phyloP scores from a whole-genome alignment of 1,284 basidiomycete species.

The Puccinia hordei region DNA sequence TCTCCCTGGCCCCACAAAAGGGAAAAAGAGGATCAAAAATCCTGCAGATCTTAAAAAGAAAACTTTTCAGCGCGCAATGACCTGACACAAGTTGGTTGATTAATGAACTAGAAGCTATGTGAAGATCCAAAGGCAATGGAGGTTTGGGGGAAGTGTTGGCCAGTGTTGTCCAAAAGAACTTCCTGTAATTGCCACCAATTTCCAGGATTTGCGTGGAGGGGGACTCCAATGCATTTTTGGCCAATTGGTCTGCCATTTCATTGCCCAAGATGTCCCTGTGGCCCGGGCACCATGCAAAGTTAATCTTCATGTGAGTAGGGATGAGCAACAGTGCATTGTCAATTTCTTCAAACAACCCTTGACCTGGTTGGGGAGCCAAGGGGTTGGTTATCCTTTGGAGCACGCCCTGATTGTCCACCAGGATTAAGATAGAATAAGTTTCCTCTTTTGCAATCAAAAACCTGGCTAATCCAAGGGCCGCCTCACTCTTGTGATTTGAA shows the following conservation, averaged over 20 bases:
- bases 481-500: constrained; percentile 20
- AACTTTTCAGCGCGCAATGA: too few relatives aligned
- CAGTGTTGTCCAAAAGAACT: neutral
- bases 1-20: too few relatives aligned
- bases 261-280: constrained; percentile 10
- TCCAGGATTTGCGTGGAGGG: neutral
- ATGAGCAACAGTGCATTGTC: neutral
- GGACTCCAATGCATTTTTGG: neutral
- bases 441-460: neutral
- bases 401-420: constrained; percentile 8
- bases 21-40: too few relatives aligned
- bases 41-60: too few relatives aligned
- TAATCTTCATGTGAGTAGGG: neutral
- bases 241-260: neutral
- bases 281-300: neutral
- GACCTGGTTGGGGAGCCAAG: neutral
- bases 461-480: neutral
- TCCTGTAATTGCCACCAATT: neutral
- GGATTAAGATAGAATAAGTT: neutral
- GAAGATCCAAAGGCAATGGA: too few relatives aligned
- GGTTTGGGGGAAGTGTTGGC: neutral
- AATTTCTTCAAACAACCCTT: neutral
- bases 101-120: too few relatives aligned
- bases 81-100: too few relatives aligned
- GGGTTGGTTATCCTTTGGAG: too few relatives aligned